These are phyloP conservation scores for Pichia rugopelliculosa DNA, from an alignment of 805 yeast species.

Conservation along the genomic window DNA sequence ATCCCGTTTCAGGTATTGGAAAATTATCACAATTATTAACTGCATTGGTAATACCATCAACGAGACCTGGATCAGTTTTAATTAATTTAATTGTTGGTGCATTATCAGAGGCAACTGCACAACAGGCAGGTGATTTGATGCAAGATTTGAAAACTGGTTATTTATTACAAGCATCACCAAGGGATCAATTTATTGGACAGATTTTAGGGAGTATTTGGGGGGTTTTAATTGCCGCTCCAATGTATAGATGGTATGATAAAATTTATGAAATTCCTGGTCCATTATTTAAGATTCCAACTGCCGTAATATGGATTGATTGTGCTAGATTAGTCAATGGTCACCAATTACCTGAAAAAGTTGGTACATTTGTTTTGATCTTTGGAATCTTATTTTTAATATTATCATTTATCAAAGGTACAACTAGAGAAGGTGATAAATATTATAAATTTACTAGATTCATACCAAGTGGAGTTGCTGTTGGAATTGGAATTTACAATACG, in stretches of 20 bases:
- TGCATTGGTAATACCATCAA: slow-evolving; percentile 68
- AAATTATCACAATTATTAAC: slow-evolving; percentile 85
- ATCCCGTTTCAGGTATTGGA: slow-evolving; percentile 96
- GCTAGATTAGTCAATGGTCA: slow-evolving; percentile 87
- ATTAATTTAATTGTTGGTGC: slow-evolving; percentile 93
- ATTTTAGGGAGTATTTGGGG: slow-evolving; percentile 84
- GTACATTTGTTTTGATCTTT: slow-evolving; percentile 49
- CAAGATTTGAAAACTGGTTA: slow-evolving; percentile 96
- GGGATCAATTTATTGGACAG: slow-evolving; percentile 88
- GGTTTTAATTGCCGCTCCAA: slow-evolving; percentile 65
- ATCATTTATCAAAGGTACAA: slow-evolving; percentile 43
- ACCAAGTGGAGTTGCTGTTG: slow-evolving; percentile 96
- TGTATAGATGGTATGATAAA: slow-evolving; percentile 73
- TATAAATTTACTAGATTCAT: slow-evolving; percentile 33
- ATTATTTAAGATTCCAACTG: slow-evolving; percentile 85
- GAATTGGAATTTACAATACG: slow-evolving; percentile 89
- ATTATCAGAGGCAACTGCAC: slow-evolving; percentile 97
- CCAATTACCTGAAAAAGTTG: slow-evolving; percentile 78
- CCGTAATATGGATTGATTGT: slow-evolving; percentile 94
- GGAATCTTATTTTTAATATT: slow-evolving; percentile 65
- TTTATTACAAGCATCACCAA: slow-evolving; percentile 83
- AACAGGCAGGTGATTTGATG: slow-evolving; percentile 97
- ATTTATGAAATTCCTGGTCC: slow-evolving; percentile 83
- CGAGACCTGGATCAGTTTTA: slow-evolving; percentile 73
- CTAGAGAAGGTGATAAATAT: neutral